A percentile compares a stretch with the other conserved stretches of the same genome.
Evolutionary conservation across 305 asterid species (phyloP).

Genomic region (Rubia occidens): DNA sequence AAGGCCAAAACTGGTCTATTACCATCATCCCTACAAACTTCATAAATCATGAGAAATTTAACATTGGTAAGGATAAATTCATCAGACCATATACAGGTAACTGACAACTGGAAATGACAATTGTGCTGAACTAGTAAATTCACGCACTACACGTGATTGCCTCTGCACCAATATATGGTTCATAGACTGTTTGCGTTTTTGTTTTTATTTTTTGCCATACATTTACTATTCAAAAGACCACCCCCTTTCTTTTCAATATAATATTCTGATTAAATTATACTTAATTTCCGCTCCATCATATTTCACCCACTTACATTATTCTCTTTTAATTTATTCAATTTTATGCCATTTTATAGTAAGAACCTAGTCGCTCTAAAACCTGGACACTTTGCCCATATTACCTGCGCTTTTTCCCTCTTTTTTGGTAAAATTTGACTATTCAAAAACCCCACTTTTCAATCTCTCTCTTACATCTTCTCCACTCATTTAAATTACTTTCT

Average conservation of each 20-base stretch:
- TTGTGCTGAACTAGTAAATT: constrained; percentile 5
- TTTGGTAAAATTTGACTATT: background rate
- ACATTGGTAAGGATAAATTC: background rate
- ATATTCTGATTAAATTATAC: background rate
- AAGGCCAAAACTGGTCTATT: background rate
- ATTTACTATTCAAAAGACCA: background rate
- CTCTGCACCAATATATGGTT: background rate
- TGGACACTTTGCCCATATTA: background rate
- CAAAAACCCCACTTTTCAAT: background rate
- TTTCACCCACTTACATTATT: background rate
- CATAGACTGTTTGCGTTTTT: background rate
- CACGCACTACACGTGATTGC: constrained; percentile 2
- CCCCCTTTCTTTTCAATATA: background rate
- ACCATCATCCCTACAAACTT: background rate
- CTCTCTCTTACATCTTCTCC: background rate
- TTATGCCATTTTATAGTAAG: background rate
- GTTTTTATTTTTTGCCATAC: background rate
- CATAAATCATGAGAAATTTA: background rate
- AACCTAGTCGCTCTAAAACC: background rate
- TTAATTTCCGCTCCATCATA: background rate
- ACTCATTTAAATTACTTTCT: background rate
- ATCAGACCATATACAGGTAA: constrained; percentile 12
- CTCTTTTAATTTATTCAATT: no score
- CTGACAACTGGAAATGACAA: constrained; percentile 4
- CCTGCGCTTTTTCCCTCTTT: background rate